Percentiles rank a stretch among this genome's conserved stretches.
Evolutionary conservation across 352 stramenopile genomes (phyloP).

Genomic region (Pythium grandisporangium): DNA sequence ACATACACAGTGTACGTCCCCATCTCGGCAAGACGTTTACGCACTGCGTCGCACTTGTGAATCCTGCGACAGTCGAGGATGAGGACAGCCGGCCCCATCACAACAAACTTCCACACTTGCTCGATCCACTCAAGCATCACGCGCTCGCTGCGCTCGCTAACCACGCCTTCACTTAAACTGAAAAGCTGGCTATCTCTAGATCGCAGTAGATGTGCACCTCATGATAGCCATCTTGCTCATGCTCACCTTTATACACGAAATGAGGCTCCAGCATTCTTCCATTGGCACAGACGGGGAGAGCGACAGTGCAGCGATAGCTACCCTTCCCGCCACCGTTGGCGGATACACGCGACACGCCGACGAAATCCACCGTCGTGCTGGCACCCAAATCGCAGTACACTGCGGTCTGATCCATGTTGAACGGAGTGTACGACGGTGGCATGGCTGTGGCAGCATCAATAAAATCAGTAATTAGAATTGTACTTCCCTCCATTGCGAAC

Average conservation of each 20-base stretch:
- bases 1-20: constrained; percentile 4
- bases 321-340: not conserved
- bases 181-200: constrained; percentile 1
- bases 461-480: not conserved
- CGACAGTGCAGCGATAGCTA: constrained; percentile 10
- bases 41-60: constrained; percentile 1
- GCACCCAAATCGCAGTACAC: not conserved
- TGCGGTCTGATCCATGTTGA: constrained; percentile 3
- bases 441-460: not conserved
- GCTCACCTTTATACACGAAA: constrained; percentile 10
- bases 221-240: not conserved
- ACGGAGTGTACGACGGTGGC: not conserved
- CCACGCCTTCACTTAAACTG: constrained; percentile 7
- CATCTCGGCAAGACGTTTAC: constrained; percentile 1
- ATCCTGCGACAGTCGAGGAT: constrained; percentile 6
- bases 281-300: constrained; percentile 1
- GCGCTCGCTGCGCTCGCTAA: constrained; percentile 5
- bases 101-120: constrained; percentile 2
- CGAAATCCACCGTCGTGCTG: not conserved
- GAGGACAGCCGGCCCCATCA: constrained; percentile 1
- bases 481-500: not conserved
- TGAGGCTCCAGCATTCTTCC: constrained; percentile 4
- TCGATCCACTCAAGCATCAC: constrained; percentile 13
- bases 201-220: constrained; percentile 3
- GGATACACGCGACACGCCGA: not conserved